Evolutionary conservation across 1,284 basidiomycete genomes (phyloP).

Genomic region (Papiliotrema terrestris): DNA sequence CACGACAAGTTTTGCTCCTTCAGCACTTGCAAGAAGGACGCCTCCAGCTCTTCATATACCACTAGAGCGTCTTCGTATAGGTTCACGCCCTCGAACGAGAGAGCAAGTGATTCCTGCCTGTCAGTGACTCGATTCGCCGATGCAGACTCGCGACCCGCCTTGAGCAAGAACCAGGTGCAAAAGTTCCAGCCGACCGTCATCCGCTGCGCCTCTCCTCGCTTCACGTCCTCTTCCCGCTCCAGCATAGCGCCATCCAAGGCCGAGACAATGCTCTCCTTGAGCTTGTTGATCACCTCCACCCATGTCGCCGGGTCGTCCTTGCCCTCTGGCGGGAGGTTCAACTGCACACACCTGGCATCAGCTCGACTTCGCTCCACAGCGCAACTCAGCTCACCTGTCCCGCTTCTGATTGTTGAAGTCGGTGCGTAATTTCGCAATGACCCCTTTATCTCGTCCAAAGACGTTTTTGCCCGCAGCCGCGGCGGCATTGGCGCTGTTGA

Average conservation of each 20-base stretch:
- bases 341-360: conserved; percentile 68
- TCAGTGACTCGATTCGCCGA: background rate
- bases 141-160: conserved; percentile 55
- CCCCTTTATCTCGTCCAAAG: conserved; percentile 49
- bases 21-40: conserved; percentile 68
- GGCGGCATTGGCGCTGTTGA: conserved; percentile 55
- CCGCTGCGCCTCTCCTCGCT: conserved; percentile 76
- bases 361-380: background rate
- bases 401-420: conserved; percentile 90
- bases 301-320: conserved; percentile 68
- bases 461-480: conserved; percentile 57
- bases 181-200: conserved; percentile 95
- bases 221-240: conserved; percentile 81
- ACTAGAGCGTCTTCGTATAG: conserved; percentile 83
- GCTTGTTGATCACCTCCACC: conserved; percentile 81
- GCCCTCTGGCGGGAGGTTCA: conserved; percentile 47
- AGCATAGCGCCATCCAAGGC: conserved; percentile 77
- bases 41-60: conserved; percentile 89
- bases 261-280: conserved; percentile 80
- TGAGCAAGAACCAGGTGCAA: conserved; percentile 90
- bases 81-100: conserved; percentile 85
- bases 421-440: conserved; percentile 84
- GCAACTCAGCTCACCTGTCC: conserved; percentile 62
- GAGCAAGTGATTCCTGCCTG: conserved; percentile 82
- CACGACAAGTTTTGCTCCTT: conserved; percentile 80